Percentiles rank a stretch among this genome's conserved stretches.
phyloP scores from a whole-genome alignment of 2,329 filamentous ascomycete genomes.

The Clonostachys solani region DNA sequence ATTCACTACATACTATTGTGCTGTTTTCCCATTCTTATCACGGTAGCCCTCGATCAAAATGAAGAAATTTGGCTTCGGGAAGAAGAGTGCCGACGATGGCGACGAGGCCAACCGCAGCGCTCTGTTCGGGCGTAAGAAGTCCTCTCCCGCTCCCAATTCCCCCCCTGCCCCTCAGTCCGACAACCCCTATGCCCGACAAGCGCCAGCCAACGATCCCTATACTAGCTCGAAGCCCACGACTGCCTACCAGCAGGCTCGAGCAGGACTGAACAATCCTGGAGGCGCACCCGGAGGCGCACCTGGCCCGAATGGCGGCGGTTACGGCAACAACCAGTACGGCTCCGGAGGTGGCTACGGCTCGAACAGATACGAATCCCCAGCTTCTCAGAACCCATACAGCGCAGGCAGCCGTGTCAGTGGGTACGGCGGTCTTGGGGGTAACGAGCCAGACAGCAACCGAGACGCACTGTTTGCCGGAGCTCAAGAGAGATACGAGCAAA shows the following conservation, averaged over 20 bases:
- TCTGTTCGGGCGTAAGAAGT: conserved; percentile 51
- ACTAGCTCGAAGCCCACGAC: conserved; percentile 40
- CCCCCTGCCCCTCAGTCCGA: conserved; percentile 27
- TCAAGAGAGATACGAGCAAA: conserved; percentile 40
- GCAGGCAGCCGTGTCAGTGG: conserved; percentile 32
- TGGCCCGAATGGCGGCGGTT: conserved; percentile 36
- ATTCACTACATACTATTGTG: too few relatives aligned
- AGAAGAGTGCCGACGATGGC: conserved; percentile 45
- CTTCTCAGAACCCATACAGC: conserved; percentile 17
- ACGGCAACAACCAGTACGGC: conserved; percentile 50
- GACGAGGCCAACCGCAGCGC: conserved; percentile 44
- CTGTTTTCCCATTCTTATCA: too few relatives aligned
- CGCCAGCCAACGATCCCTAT: conserved; percentile 46
- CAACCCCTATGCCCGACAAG: conserved; percentile 55
- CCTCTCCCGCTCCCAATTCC: conserved; percentile 29
- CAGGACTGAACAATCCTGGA: conserved; percentile 21
- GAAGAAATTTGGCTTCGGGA: conserved; percentile 58
- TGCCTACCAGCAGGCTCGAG: conserved; percentile 38
- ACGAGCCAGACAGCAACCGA: conserved; percentile 46
- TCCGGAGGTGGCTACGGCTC: conserved; percentile 44
- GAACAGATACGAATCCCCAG: conserved; percentile 43
- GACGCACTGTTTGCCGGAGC: conserved; percentile 61
- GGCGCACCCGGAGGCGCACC: conserved; percentile 12
- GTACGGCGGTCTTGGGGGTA: conserved; percentile 55
- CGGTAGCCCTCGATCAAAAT: conserved; percentile 25